Conservation (phyloP, 768 basidiomycete genomes). For the Suillus brevipes region DNA sequence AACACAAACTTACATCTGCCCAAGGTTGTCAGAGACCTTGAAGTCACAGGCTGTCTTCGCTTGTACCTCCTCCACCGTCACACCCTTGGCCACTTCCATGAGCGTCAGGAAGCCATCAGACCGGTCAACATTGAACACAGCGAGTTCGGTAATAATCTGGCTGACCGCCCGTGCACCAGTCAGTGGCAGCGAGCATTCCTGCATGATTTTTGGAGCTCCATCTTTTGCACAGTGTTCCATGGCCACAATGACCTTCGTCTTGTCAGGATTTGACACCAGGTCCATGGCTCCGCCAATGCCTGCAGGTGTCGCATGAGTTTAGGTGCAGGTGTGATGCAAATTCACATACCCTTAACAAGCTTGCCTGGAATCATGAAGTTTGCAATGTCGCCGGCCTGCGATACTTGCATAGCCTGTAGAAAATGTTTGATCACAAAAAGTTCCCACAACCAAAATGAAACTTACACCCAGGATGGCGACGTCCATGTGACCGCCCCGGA, state of each 20-base stretch:
- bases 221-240: conserved; percentile 87
- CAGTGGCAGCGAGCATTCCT: conserved; percentile 73
- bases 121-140: conserved; percentile 82
- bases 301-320: conserved; percentile 21
- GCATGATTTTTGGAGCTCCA: conserved; percentile 80
- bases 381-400: conserved; percentile 83
- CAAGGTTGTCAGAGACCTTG: conserved; percentile 52
- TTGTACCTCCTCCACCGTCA: conserved; percentile 75
- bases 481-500: conserved; percentile 90
- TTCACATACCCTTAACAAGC: conserved; percentile 62
- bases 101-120: conserved; percentile 64
- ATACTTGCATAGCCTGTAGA: conserved; percentile 83
- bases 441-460: conserved; percentile 12
- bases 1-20: conserved; percentile 41
- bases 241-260: conserved; percentile 82
- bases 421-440: conserved; percentile 2
- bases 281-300: conserved; percentile 94
- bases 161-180: conserved; percentile 85
- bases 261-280: conserved; percentile 87
- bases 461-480: conserved; percentile 85
- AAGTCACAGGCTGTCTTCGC: conserved; percentile 84
- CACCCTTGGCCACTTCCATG: conserved; percentile 75
- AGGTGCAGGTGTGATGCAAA: not conserved
- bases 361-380: conserved; percentile 97
- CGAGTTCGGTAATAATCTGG: conserved; percentile 86